Evolutionary conservation across 2,329 filamentous ascomycete species (phyloP).

Genomic region (Acarospora socialis): DNA sequence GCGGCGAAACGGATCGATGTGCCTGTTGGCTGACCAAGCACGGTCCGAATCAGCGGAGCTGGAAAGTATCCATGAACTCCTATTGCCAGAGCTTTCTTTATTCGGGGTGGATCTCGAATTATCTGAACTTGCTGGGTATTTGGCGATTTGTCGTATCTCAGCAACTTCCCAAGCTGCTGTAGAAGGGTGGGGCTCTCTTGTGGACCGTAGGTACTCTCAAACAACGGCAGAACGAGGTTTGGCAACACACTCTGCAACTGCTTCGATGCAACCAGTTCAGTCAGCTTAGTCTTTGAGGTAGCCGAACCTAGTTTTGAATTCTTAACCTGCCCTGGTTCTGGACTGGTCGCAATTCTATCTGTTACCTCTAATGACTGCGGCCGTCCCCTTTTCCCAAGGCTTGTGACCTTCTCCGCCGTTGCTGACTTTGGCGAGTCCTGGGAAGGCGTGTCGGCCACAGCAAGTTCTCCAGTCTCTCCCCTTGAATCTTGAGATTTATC

Average conservation of each 20-base stretch:
- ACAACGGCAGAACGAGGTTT: conserved; percentile 35
- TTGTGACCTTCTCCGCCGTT: conserved; percentile 6
- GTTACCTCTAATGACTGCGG: conserved; percentile 6
- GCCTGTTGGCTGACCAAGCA: conserved; percentile 88
- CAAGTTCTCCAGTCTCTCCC: conserved; percentile 10
- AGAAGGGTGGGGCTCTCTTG: conserved; percentile 47
- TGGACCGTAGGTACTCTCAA: conserved; percentile 31
- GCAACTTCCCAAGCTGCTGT: conserved; percentile 34
- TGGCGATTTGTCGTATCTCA: conserved; percentile 40
- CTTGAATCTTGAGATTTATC: not conserved
- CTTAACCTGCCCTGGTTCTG: conserved; percentile 17
- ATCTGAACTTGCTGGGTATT: conserved; percentile 58
- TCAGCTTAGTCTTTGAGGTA: conserved; percentile 4
- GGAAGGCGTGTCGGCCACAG: conserved; percentile 10
- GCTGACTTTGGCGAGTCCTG: conserved; percentile 11
- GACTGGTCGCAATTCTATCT: conserved; percentile 17
- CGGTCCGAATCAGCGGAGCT: conserved; percentile 68
- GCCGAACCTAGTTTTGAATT: not conserved
- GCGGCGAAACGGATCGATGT: conserved; percentile 90
- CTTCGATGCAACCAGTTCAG: conserved; percentile 15
- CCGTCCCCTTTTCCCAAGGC: conserved; percentile 7
- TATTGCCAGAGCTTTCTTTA: conserved; percentile 80
- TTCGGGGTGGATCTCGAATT: conserved; percentile 50
- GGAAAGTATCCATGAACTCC: conserved; percentile 88
- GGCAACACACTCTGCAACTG: conserved; percentile 22